A percentile compares a stretch with the other conserved stretches of the same genome.
Evolutionary conservation across 805 yeast species (phyloP).

Genomic region (Brettanomyces bruxellensis): DNA sequence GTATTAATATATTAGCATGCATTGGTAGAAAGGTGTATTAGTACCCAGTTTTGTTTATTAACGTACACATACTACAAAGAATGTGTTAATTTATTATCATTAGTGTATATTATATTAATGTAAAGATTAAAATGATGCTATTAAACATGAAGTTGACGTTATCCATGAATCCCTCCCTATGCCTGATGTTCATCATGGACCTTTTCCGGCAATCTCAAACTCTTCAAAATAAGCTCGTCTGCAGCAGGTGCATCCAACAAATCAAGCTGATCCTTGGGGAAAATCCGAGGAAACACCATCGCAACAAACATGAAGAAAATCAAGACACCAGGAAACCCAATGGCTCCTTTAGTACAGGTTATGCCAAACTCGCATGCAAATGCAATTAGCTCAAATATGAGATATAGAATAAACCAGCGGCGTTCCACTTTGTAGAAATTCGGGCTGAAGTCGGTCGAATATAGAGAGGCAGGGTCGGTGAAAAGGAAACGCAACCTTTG

Average conservation of each 20-base stretch:
- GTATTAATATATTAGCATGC: no score
- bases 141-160: no score
- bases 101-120: no score
- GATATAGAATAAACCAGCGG: conserved; percentile 48
- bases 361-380: conserved; percentile 78
- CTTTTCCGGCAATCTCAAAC: conserved; percentile 13
- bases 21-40: no score
- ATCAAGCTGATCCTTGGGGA: conserved; percentile 51
- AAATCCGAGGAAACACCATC: conserved; percentile 51
- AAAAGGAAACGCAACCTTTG: conserved; percentile 53
- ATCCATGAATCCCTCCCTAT: no score
- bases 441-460: conserved; percentile 18
- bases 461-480: conserved; percentile 40
- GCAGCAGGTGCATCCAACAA: conserved; percentile 46
- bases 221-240: conserved; percentile 22
- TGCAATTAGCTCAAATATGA: conserved; percentile 53
- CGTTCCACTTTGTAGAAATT: conserved; percentile 21
- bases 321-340: conserved; percentile 86
- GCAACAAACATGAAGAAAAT: conserved; percentile 54
- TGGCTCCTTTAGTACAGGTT: conserved; percentile 81
- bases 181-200: no score
- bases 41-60: no score
- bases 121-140: no score
- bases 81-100: no score
- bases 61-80: no score